These are phyloP conservation scores for Hura crepitans DNA, from an alignment of 441 rosid species.

Conservation along the genomic window DNA sequence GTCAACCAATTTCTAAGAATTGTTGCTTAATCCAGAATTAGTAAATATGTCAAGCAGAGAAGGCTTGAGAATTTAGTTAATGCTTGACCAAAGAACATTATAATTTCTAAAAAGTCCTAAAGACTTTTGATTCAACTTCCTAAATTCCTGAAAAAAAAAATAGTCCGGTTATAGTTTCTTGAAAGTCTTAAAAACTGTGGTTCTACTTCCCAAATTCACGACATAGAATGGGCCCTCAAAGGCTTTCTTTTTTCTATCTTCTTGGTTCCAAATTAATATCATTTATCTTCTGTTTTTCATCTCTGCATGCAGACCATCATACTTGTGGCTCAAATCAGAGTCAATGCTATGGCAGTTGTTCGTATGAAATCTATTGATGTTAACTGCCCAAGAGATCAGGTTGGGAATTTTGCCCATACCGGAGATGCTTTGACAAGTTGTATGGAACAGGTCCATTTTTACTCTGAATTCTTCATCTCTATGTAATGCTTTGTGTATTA, in stretches of 20 bases:
- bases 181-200: neutral
- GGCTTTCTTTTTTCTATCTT: neutral
- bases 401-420: slow-evolving; percentile 28
- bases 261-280: neutral
- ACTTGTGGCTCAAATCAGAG: slow-evolving; percentile 69
- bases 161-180: too few relatives aligned
- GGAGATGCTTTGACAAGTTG: slow-evolving; percentile 42
- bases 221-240: slow-evolving; percentile 1
- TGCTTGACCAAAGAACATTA: neutral
- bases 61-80: neutral
- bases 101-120: neutral
- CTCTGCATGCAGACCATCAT: slow-evolving; percentile 49
- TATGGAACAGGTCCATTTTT: slow-evolving; percentile 65
- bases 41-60: neutral
- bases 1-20: neutral
- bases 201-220: neutral
- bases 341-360: slow-evolving; percentile 71
- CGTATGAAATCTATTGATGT: slow-evolving; percentile 55
- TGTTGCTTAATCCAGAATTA: neutral
- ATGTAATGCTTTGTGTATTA: neutral
- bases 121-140: too few relatives aligned
- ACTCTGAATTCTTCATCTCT: neutral
- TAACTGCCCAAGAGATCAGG: slow-evolving; percentile 29
- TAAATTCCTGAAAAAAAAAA: too few relatives aligned
- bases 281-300: neutral